Conservation (phyloP, 2,329 filamentous ascomycete species). For the Rhynchosporium graminicola region DNA sequence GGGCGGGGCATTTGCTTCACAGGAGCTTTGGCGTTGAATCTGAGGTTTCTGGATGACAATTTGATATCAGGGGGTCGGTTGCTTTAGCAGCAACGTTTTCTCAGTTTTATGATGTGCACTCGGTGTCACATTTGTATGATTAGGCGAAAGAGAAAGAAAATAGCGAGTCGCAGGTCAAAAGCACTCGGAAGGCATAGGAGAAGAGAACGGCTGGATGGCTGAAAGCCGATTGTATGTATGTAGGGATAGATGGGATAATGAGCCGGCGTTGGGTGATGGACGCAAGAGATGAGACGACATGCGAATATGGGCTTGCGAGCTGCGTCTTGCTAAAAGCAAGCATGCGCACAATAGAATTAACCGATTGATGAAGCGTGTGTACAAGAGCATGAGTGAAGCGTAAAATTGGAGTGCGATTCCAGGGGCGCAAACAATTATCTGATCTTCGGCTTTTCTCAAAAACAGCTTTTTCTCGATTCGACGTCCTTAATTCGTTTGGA, state of each 20-base stretch:
- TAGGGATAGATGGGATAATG: not conserved
- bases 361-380: not conserved
- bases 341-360: not conserved
- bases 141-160: not conserved
- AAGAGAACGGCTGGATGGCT: not conserved
- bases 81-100: conserved; percentile 27
- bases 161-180: not conserved
- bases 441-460: too few relatives aligned
- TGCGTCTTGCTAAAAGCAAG: not conserved
- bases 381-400: too few relatives aligned
- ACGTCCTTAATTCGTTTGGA: too few relatives aligned
- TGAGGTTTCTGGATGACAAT: not conserved
- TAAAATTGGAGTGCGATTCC: not conserved
- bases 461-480: too few relatives aligned
- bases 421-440: not conserved
- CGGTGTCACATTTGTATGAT: conserved; percentile 6
- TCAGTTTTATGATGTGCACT: not conserved
- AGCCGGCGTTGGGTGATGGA: not conserved
- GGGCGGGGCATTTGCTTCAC: conserved; percentile 24
- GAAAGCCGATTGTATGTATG: not conserved
- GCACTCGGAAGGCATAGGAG: not conserved
- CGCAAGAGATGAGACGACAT: not conserved
- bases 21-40: not conserved
- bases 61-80: conserved; percentile 10
- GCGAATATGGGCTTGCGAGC: not conserved